Evolutionary conservation across 805 yeast genomes (phyloP), one percentile per base, ranked within the genome.

Genomic region (Candida nanaspora): DNA sequence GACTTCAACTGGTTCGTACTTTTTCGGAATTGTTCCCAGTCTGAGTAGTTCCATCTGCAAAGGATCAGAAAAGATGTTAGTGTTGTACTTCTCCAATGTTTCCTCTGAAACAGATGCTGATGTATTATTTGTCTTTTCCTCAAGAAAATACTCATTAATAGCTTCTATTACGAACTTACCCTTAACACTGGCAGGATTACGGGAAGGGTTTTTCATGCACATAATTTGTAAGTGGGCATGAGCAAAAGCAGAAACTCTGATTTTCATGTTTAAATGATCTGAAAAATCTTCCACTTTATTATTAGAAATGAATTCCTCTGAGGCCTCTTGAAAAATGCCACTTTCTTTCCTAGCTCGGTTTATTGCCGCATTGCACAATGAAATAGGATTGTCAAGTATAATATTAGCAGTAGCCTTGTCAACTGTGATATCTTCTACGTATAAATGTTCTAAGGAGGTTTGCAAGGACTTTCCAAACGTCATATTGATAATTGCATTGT

Each of bases 31-130:
- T 3, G 47, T 47, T 19, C 40, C 26, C n/a, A 38, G 37, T 22
- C 51, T 39, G 11, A 57, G 27, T 23, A 65, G 46, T 33, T 59
- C 62, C 4, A 31, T 42, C 41, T 65, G 69, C 27, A 65, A 39
- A 19, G 30, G 46, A 37, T 57, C 57, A 4, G 29, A 22, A 19
- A 45, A 47, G 6, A 47, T 46, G n/a, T 11, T 9, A 4, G 15
- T 6, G 14, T 35, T 27, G 20, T 36, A 10, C 33, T 15, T 4
- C 28, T 33, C 21, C 33, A 11, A n/a, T n/a, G n/a, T n/a, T n/a
- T n/a, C n/a, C n/a, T n/a, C n/a, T n/a, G n/a, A 18, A 33, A 19
- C n/a, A 11, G 16, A 20, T 18, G 23, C 15, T 22, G 32, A 14
- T 30, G 19, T 11, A 13, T 26, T 14, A 6, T 21, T 35, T 11